phyloP scores from a whole-genome alignment of 257 asterid species.

The Echium plantagineum region DNA sequence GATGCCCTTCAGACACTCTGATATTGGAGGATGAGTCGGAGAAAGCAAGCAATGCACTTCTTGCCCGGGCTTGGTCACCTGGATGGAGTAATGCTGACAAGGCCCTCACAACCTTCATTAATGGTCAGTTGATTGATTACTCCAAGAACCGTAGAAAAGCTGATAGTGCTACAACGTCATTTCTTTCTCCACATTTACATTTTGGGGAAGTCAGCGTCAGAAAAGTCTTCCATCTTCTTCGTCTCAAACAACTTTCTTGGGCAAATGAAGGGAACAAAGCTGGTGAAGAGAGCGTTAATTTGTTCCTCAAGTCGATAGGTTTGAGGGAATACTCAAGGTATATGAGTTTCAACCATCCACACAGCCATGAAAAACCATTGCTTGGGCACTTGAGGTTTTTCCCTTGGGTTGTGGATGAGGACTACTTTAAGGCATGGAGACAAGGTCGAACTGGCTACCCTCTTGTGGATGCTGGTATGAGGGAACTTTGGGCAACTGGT shows the following conservation, averaged over 20 bases:
- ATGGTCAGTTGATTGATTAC: slow-evolving; percentile 73
- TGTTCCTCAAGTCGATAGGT: slow-evolving; percentile 86
- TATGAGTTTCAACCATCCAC: slow-evolving; percentile 90
- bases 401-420: slow-evolving; percentile 87
- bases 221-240: slow-evolving; percentile 74
- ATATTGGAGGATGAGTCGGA: slow-evolving; percentile 80
- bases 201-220: slow-evolving; percentile 89
- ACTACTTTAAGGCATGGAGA: slow-evolving; percentile 82
- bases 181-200: slow-evolving; percentile 88
- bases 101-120: slow-evolving; percentile 62
- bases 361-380: slow-evolving; percentile 83
- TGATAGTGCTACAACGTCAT: slow-evolving; percentile 87
- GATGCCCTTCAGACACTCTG: slow-evolving; percentile 43
- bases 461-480: slow-evolving; percentile 93
- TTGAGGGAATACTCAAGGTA: slow-evolving; percentile 86
- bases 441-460: slow-evolving; percentile 97
- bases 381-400: slow-evolving; percentile 67
- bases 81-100: slow-evolving; percentile 94
- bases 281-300: slow-evolving; percentile 83
- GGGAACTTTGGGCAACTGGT: slow-evolving; percentile 96
- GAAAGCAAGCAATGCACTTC: slow-evolving; percentile 91
- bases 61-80: slow-evolving; percentile 93
- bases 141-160: slow-evolving; percentile 81
- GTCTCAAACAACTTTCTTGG: slow-evolving; percentile 87
- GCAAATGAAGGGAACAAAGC: slow-evolving; percentile 78